Base-by-base conservation (phyloP, 225 moss, liverwort and hornwort genomes). In the Bryum argenteum region DNA sequence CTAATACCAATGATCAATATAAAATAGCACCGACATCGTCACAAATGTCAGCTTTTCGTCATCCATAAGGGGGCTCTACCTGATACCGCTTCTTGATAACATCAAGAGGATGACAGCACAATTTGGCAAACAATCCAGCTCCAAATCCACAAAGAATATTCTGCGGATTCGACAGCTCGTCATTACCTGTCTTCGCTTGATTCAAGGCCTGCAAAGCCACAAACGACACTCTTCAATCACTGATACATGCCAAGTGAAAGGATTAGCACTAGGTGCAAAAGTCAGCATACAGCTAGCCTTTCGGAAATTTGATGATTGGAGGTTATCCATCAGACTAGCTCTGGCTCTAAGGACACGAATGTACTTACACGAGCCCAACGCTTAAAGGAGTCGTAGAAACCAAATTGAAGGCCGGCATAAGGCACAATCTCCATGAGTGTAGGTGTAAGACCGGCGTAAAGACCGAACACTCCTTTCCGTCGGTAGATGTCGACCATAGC, bases 321-420 rank as follows among this genome's bases (percentile, higher is more conserved):
- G 23, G 23, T 65, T 40, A 48, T 10, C 11, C 39, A 57, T 11
- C 39, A 57, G 63, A 44, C n/a, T 21, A 61, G 43, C 22, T 39
- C 45, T 65, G 21, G 17, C 43, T 41, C 33, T 28, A 15, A 38
- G 16, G 13, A 39, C 54, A 53, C 14, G 9, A 10, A 44, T 58
- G 67, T 37, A 77, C 88, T 81, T 78, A 91, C 96, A 76, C 63
- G 78, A 60, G 87, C 82, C 93, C 87, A 91, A 19, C 85, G 88
- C 84, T 93, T 91, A 0, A 96, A 74, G 51, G 88, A 71, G 53
- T 91, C 91, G 79, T 96, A 93, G 53, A 82, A 81, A 66, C 96
- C 96, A 79, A 96, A 93, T 77, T 96, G 96, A 62, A 96, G 90
- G 58, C 93, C 96, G 69, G 93, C 96, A 69, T 93, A 93, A 51